Conservation (phyloP, 306 rosid genomes). For the Vachellia pachyceras region DNA sequence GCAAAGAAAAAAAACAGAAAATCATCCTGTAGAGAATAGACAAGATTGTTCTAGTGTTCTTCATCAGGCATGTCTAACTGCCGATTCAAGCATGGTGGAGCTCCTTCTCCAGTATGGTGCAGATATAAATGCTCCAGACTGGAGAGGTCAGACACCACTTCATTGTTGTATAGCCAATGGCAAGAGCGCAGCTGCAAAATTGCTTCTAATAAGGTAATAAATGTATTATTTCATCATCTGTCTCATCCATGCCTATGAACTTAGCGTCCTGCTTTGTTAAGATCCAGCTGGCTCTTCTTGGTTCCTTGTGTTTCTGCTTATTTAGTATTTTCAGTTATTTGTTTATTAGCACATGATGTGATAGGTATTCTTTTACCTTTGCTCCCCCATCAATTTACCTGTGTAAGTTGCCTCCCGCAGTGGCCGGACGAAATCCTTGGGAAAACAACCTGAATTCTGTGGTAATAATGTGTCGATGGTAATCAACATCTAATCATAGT, state of each 20-base stretch:
- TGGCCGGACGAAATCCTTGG: not conserved
- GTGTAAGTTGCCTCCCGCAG: not conserved
- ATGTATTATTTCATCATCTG: not conserved
- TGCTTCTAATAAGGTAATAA: slow-evolving; percentile 65
- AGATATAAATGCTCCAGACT: slow-evolving; percentile 62
- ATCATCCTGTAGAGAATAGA: slow-evolving; percentile 30
- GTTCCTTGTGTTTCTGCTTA: not conserved
- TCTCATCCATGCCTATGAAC: not conserved
- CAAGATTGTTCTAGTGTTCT: slow-evolving; percentile 60
- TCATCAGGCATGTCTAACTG: slow-evolving; percentile 70
- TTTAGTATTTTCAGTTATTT: not conserved
- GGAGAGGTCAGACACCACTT: slow-evolving; percentile 64
- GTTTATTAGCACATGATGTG: not conserved
- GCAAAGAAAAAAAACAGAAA: not conserved
- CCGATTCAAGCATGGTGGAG: slow-evolving; percentile 77
- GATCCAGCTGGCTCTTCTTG: not conserved
- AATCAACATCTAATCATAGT: not conserved
- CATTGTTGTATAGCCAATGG: slow-evolving; percentile 63
- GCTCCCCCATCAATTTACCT: not conserved
- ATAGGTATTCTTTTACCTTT: not conserved
- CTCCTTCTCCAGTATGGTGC: slow-evolving; percentile 81
- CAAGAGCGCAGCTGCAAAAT: slow-evolving; percentile 52
- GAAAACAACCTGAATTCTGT: not conserved
- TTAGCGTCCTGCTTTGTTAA: not conserved
- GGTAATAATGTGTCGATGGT: not conserved